A percentile compares a stretch with the other conserved stretches of the same genome.
Evolutionary conservation across 176 grass and related monocot species (phyloP).

Genomic region (Tillandsia fasciculata): DNA sequence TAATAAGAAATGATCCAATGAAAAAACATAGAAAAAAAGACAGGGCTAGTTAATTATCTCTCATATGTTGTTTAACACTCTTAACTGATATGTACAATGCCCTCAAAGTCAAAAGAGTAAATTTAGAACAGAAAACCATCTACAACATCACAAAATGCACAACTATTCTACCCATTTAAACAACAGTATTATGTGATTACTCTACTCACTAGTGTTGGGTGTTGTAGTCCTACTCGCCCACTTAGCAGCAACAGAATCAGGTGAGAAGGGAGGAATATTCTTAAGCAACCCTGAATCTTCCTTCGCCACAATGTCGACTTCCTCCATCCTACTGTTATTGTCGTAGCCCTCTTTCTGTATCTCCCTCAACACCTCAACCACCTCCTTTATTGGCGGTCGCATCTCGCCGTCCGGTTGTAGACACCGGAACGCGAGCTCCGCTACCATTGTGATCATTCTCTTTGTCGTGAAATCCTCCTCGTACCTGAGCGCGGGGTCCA

Average conservation of each 20-base stretch:
- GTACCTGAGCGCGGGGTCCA: conserved; percentile 59
- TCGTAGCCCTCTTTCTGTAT: conserved; percentile 27
- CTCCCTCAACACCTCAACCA: conserved; percentile 48
- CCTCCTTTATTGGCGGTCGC: conserved; percentile 80
- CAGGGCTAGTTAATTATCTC: no score
- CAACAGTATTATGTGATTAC: neutral
- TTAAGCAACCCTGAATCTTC: conserved; percentile 5
- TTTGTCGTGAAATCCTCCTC: conserved; percentile 36
- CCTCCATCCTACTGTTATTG: neutral
- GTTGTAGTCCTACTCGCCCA: conserved; percentile 5
- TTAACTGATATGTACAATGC: no score
- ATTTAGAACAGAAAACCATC: no score
- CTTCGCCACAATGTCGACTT: conserved; percentile 2
- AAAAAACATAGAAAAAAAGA: no score
- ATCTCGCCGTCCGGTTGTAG: conserved; percentile 82
- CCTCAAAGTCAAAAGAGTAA: no score
- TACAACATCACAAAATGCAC: neutral
- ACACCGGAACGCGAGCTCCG: conserved; percentile 87
- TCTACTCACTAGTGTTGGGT: neutral
- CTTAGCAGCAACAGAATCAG: conserved; percentile 4
- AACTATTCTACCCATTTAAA: neutral
- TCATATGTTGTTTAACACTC: no score
- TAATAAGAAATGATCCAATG: no score
- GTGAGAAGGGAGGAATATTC: conserved; percentile 7
- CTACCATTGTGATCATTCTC: conserved; percentile 82